phyloP scores from a whole-genome alignment of 108 stramenopile genomes.

The Cyclotella cryptica region DNA sequence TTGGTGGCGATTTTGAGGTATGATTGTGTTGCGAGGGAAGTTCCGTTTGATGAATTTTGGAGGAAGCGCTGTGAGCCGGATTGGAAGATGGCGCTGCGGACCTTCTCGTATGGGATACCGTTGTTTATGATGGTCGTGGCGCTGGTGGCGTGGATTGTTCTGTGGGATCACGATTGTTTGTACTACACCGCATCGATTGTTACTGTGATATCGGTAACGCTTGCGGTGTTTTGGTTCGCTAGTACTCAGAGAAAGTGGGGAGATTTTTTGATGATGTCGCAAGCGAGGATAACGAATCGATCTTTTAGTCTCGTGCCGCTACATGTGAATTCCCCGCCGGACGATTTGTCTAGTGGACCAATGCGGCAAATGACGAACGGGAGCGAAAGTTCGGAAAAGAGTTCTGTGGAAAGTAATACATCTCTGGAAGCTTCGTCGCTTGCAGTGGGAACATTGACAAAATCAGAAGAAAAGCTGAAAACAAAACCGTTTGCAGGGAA shows the following conservation, averaged over 20 bases:
- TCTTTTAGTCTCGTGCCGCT: slow-evolving; percentile 1
- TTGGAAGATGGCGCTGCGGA: slow-evolving; percentile 62
- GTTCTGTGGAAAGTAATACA: not conserved
- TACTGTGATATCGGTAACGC: slow-evolving; percentile 49
- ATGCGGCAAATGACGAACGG: not conserved
- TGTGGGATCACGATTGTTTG: slow-evolving; percentile 43
- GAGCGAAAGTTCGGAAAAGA: not conserved
- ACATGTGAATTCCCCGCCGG: not conserved
- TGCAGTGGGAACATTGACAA: slow-evolving; percentile 14
- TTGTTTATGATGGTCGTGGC: slow-evolving; percentile 67
- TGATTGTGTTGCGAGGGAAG: slow-evolving; percentile 60
- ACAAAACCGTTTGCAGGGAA: slow-evolving; percentile 2
- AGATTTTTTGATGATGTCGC: slow-evolving; percentile 52
- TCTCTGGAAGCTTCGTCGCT: slow-evolving; percentile 16
- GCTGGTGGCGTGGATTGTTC: slow-evolving; percentile 67
- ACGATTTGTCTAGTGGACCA: not conserved
- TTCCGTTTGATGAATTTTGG: slow-evolving; percentile 75
- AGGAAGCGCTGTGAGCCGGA: slow-evolving; percentile 68
- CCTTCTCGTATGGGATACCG: slow-evolving; percentile 66
- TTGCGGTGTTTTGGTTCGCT: slow-evolving; percentile 53
- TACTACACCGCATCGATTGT: slow-evolving; percentile 48
- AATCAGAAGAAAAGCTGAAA: slow-evolving; percentile 18
- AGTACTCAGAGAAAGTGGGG: slow-evolving; percentile 69
- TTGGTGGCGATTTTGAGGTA: slow-evolving; percentile 80
- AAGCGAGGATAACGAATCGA: slow-evolving; percentile 32